Base-by-base conservation (phyloP, 495 filamentous ascomycete genomes). In the Penicillium salamii region DNA sequence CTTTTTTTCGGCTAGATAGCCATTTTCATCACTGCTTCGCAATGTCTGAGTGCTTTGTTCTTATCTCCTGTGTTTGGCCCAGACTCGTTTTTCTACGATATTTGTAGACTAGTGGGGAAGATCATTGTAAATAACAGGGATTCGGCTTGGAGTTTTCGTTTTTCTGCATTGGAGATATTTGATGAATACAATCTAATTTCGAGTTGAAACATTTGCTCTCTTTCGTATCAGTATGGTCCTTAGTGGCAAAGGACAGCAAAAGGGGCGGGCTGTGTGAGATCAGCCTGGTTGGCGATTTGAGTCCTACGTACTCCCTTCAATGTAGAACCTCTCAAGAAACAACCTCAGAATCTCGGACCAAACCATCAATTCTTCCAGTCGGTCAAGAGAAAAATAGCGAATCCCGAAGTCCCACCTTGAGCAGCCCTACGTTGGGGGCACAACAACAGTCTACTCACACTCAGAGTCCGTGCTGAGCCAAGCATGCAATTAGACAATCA, bases 111-210 rank as follows among this genome's bases (percentile, higher is more conserved):
- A 26, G 3, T 21, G 18, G 23, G 51, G 34, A 43, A 35, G 21
- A n/a, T 35, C 7, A 33, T 15, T 46, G 43, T 28, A 46, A n/a
- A 46, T 46, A 46, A n/a, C n/a, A 26, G 20, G 21, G 7, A 35
- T 35, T 46, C n/a, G 32, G 20, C 3, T 23, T 46, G 42, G 18
- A 26, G 42, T 17, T 19, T 14, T 7, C 7, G 4, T 40, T 12
- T 34, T 23, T 6, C 31, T 43, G 26, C 26, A 21, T 43, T 21
- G 9, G 24, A 33, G 21, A 14, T 32, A 3, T n/a, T 32, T 32
- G 29, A 32, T 32, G 29, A 32, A 32, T 32, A 32, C 3, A 32
- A 12, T 19, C 31, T 36, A 18, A 35, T 35, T 15, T 32, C 12
- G 29, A 32, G 12, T 32, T 12, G 5, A 3, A 13, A 32, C 8